Conservation (phyloP, 129 eudicot species). For the Centaurea solstitialis region DNA sequence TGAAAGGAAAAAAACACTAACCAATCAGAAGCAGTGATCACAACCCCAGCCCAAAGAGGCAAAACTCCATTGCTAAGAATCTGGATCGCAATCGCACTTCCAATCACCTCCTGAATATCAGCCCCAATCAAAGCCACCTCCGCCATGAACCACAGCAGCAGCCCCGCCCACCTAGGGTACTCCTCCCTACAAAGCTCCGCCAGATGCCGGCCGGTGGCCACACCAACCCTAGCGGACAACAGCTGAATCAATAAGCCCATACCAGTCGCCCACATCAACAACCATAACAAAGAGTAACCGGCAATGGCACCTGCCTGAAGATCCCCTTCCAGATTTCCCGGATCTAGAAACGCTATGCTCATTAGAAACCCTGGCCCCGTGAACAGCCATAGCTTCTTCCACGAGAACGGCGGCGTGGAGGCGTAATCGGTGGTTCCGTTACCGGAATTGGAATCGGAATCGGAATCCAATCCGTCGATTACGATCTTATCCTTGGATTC, state of each 20-base stretch:
- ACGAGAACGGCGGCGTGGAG: slow-evolving; percentile 58
- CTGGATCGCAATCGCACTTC: slow-evolving; percentile 91
- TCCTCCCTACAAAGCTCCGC: slow-evolving; percentile 86
- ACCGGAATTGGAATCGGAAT: no score
- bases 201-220: slow-evolving; percentile 80
- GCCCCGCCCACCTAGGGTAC: slow-evolving; percentile 68
- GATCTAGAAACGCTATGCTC: slow-evolving; percentile 87
- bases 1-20: no score
- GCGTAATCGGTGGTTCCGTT: slow-evolving; percentile 9
- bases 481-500: slow-evolving; percentile 48
- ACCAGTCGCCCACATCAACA: slow-evolving; percentile 82
- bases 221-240: slow-evolving; percentile 76
- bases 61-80: slow-evolving; percentile 82
- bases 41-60: slow-evolving; percentile 95
- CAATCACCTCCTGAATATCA: slow-evolving; percentile 93
- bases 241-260: slow-evolving; percentile 83
- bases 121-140: slow-evolving; percentile 91
- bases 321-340: slow-evolving; percentile 88
- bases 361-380: slow-evolving; percentile 88
- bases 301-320: slow-evolving; percentile 92
- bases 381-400: slow-evolving; percentile 62
- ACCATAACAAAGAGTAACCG: slow-evolving; percentile 76
- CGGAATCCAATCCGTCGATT: slow-evolving; percentile 44
- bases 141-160: slow-evolving; percentile 80
- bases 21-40: slow-evolving; percentile 97